A percentile compares a stretch with the other conserved stretches of the same genome.
Conservation (phyloP, 2,329 filamentous ascomycete genomes). For the Colletotrichum euphorbiae region DNA sequence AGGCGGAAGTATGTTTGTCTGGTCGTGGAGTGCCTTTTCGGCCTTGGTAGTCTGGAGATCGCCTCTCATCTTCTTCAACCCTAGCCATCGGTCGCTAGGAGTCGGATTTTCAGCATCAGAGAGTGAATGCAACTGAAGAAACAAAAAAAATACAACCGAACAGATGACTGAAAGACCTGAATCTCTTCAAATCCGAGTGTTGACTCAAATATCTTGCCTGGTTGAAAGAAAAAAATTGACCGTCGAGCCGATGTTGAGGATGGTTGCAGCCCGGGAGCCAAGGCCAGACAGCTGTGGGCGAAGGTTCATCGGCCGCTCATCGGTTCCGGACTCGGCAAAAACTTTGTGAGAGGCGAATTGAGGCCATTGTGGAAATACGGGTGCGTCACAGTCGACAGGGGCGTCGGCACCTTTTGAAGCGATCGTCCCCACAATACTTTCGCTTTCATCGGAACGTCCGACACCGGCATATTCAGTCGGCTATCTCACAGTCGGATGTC, state of each 20-base stretch:
- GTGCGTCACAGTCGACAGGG: conserved; percentile 26
- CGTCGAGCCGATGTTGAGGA: conserved; percentile 1
- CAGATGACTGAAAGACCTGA: neutral
- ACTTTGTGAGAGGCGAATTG: neutral
- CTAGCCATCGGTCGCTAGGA: neutral
- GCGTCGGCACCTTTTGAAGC: conserved; percentile 33
- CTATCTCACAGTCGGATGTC: conserved; percentile 23
- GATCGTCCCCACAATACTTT: conserved; percentile 23
- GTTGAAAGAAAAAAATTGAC: conserved; percentile 14
- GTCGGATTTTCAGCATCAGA: neutral
- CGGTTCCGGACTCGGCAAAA: conserved; percentile 31
- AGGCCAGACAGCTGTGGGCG: conserved; percentile 19
- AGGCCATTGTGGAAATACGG: neutral
- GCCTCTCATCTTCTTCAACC: conserved; percentile 18
- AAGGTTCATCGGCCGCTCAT: conserved; percentile 19
- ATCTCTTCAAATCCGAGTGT: neutral
- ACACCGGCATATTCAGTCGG: neutral
- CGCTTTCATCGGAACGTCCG: conserved; percentile 19
- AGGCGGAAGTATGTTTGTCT: conserved; percentile 67
- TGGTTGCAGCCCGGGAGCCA: conserved; percentile 11
- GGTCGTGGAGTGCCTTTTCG: conserved; percentile 62
- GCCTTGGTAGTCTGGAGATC: conserved; percentile 43
- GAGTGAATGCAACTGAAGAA: no score
- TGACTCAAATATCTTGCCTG: neutral
- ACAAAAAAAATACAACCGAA: neutral